A percentile compares a stretch with the other conserved stretches of the same genome.
phyloP scores from a whole-genome alignment of 441 rosid genomes.

The Geranium incanum region DNA sequence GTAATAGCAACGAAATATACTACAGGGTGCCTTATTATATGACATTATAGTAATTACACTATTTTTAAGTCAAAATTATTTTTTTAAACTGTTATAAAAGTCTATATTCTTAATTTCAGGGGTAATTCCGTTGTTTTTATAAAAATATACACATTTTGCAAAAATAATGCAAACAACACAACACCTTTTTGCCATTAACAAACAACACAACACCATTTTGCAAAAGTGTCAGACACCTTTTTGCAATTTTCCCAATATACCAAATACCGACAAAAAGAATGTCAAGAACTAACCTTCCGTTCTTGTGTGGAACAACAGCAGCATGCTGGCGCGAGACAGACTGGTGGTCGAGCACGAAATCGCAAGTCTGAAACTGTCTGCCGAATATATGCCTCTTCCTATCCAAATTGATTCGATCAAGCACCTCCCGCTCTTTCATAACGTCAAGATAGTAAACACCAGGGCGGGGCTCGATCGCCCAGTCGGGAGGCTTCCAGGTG shows the following conservation, averaged over 20 bases:
- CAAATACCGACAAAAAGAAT: background rate
- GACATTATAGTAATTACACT: too few species aligned
- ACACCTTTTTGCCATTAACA: too few species aligned
- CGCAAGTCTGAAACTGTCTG: slow-evolving; percentile 72
- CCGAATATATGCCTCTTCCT: slow-evolving; percentile 79
- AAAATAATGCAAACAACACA: too few species aligned
- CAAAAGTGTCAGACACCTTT: too few species aligned
- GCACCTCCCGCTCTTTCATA: slow-evolving; percentile 79
- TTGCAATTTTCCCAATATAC: background rate
- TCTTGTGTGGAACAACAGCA: slow-evolving; percentile 86
- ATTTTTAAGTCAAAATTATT: too few species aligned
- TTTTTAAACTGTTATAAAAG: too few species aligned
- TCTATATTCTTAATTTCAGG: too few species aligned
- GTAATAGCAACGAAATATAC: background rate
- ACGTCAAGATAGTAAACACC: slow-evolving; percentile 83
- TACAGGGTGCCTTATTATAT: too few species aligned
- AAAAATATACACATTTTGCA: too few species aligned
- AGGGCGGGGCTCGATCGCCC: slow-evolving; percentile 85
- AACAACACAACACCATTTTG: too few species aligned
- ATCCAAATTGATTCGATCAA: slow-evolving; percentile 64
- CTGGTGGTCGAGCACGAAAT: slow-evolving; percentile 93
- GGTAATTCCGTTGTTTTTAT: too few species aligned
- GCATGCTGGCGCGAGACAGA: slow-evolving; percentile 98
- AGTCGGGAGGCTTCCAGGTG: slow-evolving; percentile 93
- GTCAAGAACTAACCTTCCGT: slow-evolving; percentile 53